Evolutionary conservation across 495 filamentous ascomycete genomes (phyloP).

Genomic region (Parachaetomium inaequale): DNA sequence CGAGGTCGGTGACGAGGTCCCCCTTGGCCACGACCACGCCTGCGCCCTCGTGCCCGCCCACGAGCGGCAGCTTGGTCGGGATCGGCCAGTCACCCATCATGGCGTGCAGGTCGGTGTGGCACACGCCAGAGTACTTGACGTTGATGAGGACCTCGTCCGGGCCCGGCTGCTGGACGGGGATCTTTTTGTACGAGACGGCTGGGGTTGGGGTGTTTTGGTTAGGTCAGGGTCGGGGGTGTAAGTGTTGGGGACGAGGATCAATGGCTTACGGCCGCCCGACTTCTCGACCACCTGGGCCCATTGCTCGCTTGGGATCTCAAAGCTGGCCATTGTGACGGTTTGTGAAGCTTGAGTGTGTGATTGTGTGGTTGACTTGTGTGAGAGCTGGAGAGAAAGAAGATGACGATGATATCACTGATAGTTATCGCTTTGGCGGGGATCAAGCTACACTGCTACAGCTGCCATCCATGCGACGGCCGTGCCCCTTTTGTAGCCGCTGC

Average conservation of each 20-base stretch:
- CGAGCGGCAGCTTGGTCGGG: slow-evolving; percentile 70
- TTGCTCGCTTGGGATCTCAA: slow-evolving; percentile 66
- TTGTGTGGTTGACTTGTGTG: background rate
- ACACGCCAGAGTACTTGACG: slow-evolving; percentile 90
- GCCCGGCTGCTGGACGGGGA: slow-evolving; percentile 71
- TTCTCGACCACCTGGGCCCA: slow-evolving; percentile 85
- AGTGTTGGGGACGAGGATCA: slow-evolving; percentile 9
- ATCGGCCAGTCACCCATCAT: slow-evolving; percentile 88
- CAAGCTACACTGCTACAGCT: background rate
- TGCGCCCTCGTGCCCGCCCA: slow-evolving; percentile 92
- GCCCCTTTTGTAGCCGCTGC: background rate
- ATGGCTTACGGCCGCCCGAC: slow-evolving; percentile 61
- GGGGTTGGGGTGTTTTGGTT: too few relatives aligned
- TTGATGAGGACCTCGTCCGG: slow-evolving; percentile 88
- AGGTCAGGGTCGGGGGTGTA: slow-evolving; percentile 6
- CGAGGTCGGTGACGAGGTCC: slow-evolving; percentile 63
- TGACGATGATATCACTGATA: slow-evolving; percentile 14
- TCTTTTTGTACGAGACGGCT: slow-evolving; percentile 74
- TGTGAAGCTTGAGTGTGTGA: background rate
- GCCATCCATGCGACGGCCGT: background rate
- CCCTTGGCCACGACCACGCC: slow-evolving; percentile 81
- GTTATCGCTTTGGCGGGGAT: background rate
- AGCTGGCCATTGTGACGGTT: slow-evolving; percentile 33
- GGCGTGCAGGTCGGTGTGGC: slow-evolving; percentile 85
- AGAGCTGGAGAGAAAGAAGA: background rate